Evolutionary conservation across 2,329 filamentous ascomycete species (phyloP).

Genomic region (Cladophialophora psammophila): DNA sequence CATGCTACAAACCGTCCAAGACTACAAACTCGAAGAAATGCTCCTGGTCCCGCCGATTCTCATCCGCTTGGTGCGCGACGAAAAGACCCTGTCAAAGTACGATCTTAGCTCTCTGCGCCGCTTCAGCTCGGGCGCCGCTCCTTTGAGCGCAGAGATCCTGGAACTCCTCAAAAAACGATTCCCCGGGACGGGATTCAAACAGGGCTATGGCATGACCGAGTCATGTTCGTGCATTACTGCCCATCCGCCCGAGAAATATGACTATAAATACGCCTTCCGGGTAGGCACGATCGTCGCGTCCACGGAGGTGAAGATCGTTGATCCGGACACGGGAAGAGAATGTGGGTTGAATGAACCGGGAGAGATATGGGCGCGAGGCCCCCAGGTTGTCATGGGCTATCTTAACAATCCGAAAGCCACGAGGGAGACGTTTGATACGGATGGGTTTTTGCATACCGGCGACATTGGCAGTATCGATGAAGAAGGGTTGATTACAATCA

Average conservation of each 20-base stretch:
- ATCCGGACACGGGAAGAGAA: slow-evolving; percentile 59
- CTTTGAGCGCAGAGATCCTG: slow-evolving; percentile 64
- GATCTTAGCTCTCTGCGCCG: slow-evolving; percentile 63
- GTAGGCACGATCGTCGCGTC: slow-evolving; percentile 58
- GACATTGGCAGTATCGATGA: slow-evolving; percentile 68
- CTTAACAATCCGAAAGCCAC: slow-evolving; percentile 76
- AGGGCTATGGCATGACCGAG: slow-evolving; percentile 75
- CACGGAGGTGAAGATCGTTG: slow-evolving; percentile 66
- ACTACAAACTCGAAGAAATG: slow-evolving; percentile 63
- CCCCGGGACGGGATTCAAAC: slow-evolving; percentile 66
- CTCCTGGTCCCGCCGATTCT: slow-evolving; percentile 68
- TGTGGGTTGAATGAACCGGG: slow-evolving; percentile 61
- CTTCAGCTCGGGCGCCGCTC: slow-evolving; percentile 68
- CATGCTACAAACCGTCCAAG: slow-evolving; percentile 62
- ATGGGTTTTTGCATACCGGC: slow-evolving; percentile 67
- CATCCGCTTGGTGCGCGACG: slow-evolving; percentile 66
- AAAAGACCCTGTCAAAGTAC: slow-evolving; percentile 59
- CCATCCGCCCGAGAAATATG: slow-evolving; percentile 63
- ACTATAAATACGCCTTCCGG: slow-evolving; percentile 63
- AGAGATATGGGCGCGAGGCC: slow-evolving; percentile 75
- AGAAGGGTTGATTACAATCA: slow-evolving; percentile 70
- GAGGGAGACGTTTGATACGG: slow-evolving; percentile 70
- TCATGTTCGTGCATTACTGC: slow-evolving; percentile 69
- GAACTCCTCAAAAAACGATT: slow-evolving; percentile 63
- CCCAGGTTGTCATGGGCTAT: slow-evolving; percentile 82